Base-by-base conservation (phyloP, 805 yeast genomes). In the Ascoidea asiatica region DNA sequence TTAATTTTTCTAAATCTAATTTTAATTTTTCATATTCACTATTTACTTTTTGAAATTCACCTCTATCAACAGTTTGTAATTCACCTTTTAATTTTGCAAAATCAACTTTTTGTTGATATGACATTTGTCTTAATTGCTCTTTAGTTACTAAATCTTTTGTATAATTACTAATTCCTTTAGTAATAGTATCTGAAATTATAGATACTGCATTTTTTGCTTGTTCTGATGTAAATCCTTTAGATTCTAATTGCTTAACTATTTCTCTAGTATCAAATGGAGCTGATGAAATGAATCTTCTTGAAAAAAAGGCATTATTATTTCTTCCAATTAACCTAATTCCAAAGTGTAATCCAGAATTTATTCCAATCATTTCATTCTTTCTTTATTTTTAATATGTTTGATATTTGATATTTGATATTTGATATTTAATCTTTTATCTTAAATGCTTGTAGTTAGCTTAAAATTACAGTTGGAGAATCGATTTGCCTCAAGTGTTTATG, bases 51-150 rank as follows among this genome's bases (percentile, higher is more conserved):
- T 83, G 79, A 56, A 85, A 83, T 55, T 92, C 97, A 21, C 87
- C 73, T 57, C 79, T 78, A 63, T 92, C 97, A 61, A 86, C 75
- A 42, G 87, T 79, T 54, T 87, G 89, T 38, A 92, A 70, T 59
- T 90, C 97, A 29, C 95, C 95, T 56, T 89, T 81, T 48, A 92
- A 72, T 57, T 90, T 90, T 37, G 96, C 92, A 69, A 92, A 90
- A 58, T 92, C 97, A 29, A 92, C 97, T 54, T 90, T 86, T 56
- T 92, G 97, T 59, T 90, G 95, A 61, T 92, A 92, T 3, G 95
- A 82, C 56, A 88, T 74, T 52, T 88, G 79, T 23, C 85, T 78
- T 40, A 90, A 70, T 39, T 81, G 78, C 53, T 88, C 96, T 53
- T 87, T 81, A 21, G 88, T 77, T n/a, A 90, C 95, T 46, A 90